phyloP scores from a whole-genome alignment of 306 rosid species.

The Acacia confusa region DNA sequence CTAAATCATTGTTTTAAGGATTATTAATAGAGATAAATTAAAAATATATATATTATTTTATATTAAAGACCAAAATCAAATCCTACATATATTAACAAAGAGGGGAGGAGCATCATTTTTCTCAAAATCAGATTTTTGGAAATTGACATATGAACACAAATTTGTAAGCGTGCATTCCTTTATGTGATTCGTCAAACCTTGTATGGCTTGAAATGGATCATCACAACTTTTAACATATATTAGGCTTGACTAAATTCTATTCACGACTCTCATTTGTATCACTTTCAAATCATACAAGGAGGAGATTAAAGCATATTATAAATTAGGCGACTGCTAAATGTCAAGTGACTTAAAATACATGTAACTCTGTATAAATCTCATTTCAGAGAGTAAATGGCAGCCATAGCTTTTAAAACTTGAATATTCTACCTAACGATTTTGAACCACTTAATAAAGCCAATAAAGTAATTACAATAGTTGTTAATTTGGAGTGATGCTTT shows the following conservation, averaged over 20 bases:
- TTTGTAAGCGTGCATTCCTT: background rate
- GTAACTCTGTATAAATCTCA: background rate
- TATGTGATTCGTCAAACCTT: background rate
- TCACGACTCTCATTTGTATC: constrained; percentile 26
- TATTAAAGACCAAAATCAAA: too few relatives aligned
- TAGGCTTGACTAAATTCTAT: constrained; percentile 17
- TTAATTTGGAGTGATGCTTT: background rate
- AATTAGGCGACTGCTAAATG: background rate
- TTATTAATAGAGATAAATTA: too few relatives aligned
- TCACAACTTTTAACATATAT: background rate
- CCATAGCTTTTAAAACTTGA: constrained; percentile 9
- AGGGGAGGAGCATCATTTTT: too few relatives aligned
- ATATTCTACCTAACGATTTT: constrained; percentile 17
- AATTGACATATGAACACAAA: background rate
- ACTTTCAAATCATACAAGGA: constrained; percentile 1
- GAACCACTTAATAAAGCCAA: constrained; percentile 24
- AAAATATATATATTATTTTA: too few relatives aligned
- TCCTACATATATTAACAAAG: too few relatives aligned
- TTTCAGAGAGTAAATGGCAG: constrained; percentile 10
- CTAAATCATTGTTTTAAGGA: too few relatives aligned
- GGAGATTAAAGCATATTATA: background rate
- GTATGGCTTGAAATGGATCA: constrained; percentile 7
- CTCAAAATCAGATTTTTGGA: background rate
- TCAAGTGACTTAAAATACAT: background rate
- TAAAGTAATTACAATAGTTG: background rate